Base-by-base conservation (phyloP, 2,329 filamentous ascomycete genomes). In the Fonsecaea pugnacius region DNA sequence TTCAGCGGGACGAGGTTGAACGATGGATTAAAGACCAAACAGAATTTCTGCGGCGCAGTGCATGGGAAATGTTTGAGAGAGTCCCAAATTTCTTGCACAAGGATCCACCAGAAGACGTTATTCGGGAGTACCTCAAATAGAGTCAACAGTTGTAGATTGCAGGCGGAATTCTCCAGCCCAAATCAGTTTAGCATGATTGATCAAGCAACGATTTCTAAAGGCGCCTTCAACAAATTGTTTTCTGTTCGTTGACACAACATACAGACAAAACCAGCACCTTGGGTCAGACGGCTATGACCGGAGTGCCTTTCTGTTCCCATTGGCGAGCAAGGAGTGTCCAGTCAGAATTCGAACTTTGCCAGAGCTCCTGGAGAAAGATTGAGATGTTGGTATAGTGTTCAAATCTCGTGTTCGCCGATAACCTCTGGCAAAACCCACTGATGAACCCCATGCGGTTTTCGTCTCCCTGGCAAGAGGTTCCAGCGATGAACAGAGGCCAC, bases 41-140 rank as follows among this genome's bases (percentile, higher is more conserved):
- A 2, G 50, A 54, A 6, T 61, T 61, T 18, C 51, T 61, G 58
- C 33, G 40, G 16, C 58, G 36, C 12, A 61, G 50, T 46, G 48
- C 50, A 4, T 61, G 58, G 58, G 58, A 61, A 24, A 55, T 61
- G 50, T 61, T 54, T 35, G 58, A 61, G n/a, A 24, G 58, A 14
- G 27, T 55, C 24, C 52, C 52, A 32, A 55, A 55, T 18, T 61
- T 43, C 51, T 21, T 57, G 33, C 33, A 43, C n/a, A 57, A 57
- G 54, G 54, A 57, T 24, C 33, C 35, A 6, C 38, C 54, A 16
- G 54, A 57, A 18, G 54, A 57, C 9, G 33, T 24, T 10, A 40
- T 57, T n/a, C 54, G 9, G n/a, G 21, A 30, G 14, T 43, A 57
- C 12, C 38, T 57, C 33, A 57, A 18, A 12, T 57, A 57, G 10